phyloP scores from a whole-genome alignment of 2,329 filamentous ascomycete species.

The Ampelomyces quisqualis region DNA sequence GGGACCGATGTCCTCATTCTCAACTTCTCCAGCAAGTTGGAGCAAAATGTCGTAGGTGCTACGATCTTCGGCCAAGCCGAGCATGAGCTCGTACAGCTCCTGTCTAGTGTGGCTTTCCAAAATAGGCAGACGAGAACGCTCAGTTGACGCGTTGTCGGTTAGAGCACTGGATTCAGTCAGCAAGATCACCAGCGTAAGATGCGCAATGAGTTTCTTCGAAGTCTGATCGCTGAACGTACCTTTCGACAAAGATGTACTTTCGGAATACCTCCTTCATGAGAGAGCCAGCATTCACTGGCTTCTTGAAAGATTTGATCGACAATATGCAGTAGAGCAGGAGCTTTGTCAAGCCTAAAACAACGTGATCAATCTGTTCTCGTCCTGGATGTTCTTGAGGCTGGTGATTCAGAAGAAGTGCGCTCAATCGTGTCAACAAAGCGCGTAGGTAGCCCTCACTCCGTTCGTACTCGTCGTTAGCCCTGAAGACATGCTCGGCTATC shows the following conservation, averaged over 20 bases:
- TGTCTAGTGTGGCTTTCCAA: slow-evolving; percentile 40
- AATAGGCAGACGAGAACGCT: slow-evolving; percentile 26
- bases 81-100: slow-evolving; percentile 42
- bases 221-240: too few relatives aligned
- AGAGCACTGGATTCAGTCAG: slow-evolving; percentile 7
- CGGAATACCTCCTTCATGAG: slow-evolving; percentile 38
- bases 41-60: slow-evolving; percentile 33
- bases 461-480: slow-evolving; percentile 36
- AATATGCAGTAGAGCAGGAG: slow-evolving; percentile 43
- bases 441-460: slow-evolving; percentile 36
- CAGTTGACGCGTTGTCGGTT: slow-evolving; percentile 2
- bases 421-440: slow-evolving; percentile 34
- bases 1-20: slow-evolving; percentile 48
- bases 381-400: slow-evolving; percentile 40
- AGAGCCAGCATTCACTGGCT: slow-evolving; percentile 32
- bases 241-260: slow-evolving; percentile 39
- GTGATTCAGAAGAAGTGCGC: slow-evolving; percentile 36
- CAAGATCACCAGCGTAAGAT: too few relatives aligned
- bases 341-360: slow-evolving; percentile 45
- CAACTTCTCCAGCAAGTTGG: slow-evolving; percentile 24
- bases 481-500: slow-evolving; percentile 41
- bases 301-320: slow-evolving; percentile 46
- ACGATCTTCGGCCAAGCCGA: slow-evolving; percentile 36
- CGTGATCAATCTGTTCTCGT: slow-evolving; percentile 36
- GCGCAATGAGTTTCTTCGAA: too few relatives aligned